These are phyloP conservation scores for Xanthoconium stramineum DNA, from an alignment of 768 basidiomycete genomes.

Conservation along the genomic window DNA sequence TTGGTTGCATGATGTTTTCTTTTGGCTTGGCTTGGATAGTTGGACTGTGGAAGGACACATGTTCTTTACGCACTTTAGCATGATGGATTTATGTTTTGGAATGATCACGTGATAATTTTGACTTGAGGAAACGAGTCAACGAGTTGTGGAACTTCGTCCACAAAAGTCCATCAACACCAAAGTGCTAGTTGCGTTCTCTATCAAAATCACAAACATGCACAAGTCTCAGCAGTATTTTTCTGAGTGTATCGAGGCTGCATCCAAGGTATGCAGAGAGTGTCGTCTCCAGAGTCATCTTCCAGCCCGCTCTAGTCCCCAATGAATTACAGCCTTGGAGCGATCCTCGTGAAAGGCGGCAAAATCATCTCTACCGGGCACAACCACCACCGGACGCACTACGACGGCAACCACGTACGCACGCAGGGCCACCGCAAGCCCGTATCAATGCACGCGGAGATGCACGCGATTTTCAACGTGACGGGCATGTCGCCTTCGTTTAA, in stretches of 20 bases:
- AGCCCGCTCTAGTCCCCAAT: neutral
- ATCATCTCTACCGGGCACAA: neutral
- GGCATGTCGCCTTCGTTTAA: slow-evolving; percentile 5
- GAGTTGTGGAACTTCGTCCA: too few species aligned
- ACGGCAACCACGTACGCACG: neutral
- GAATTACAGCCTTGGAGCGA: neutral
- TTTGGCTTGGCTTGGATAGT: neutral
- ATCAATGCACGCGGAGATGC: slow-evolving; percentile 4
- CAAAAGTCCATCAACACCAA: too few species aligned
- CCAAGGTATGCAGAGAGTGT: neutral
- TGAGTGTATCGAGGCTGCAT: slow-evolving; percentile 1
- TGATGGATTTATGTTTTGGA: neutral
- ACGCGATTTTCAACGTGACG: slow-evolving; percentile 2
- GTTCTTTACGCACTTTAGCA: neutral
- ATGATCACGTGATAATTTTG: neutral
- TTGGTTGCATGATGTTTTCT: slow-evolving; percentile 26
- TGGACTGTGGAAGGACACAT: neutral
- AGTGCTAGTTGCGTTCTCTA: too few species aligned
- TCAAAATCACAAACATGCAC: neutral
- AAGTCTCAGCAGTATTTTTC: slow-evolving; percentile 1
- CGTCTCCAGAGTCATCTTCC: neutral
- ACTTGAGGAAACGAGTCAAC: too few species aligned
- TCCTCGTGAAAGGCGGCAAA: slow-evolving; percentile 3
- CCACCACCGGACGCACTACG: slow-evolving; percentile 2
- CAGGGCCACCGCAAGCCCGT: neutral